These are phyloP conservation scores for Aureobasidium sp. DNA, from an alignment of 2,329 filamentous ascomycete species.

Conservation along the genomic window DNA sequence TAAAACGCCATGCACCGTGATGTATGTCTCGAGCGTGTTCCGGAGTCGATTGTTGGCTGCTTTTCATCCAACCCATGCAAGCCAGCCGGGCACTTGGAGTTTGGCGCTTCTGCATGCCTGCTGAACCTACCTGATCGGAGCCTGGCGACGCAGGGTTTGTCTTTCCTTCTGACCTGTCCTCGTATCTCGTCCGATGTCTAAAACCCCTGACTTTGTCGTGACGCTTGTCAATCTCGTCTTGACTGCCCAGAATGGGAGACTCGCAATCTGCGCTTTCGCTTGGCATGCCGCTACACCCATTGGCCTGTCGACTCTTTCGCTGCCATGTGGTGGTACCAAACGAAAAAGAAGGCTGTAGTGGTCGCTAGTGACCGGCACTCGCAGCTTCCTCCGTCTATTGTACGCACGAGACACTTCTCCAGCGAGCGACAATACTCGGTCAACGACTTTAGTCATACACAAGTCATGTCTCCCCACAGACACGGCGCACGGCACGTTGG, in stretches of 20 bases:
- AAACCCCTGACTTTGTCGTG: constrained; percentile 9
- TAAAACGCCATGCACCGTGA: constrained; percentile 13
- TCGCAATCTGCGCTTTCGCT: constrained; percentile 1
- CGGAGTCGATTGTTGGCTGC: not conserved
- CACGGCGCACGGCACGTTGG: constrained; percentile 12
- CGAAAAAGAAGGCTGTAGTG: constrained; percentile 9
- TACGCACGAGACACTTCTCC: not conserved
- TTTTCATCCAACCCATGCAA: constrained; percentile 8
- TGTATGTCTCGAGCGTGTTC: constrained; percentile 13
- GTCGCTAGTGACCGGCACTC: not conserved
- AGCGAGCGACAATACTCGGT: not conserved
- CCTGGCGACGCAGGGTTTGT: not conserved
- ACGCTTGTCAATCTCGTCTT: constrained; percentile 2
- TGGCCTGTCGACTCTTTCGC: not conserved
- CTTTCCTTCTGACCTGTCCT: not conserved
- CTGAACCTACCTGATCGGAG: constrained; percentile 4
- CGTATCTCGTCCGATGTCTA: not conserved
- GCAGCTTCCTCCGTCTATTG: not conserved
- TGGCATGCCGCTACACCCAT: constrained; percentile 7
- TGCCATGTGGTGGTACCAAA: constrained; percentile 12
- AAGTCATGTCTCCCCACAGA: constrained; percentile 15
- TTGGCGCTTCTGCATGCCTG: constrained; percentile 6
- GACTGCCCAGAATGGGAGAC: not conserved
- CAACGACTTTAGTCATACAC: constrained; percentile 11
- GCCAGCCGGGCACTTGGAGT: constrained; percentile 6